phyloP scores from a whole-genome alignment of 2,329 filamentous ascomycete genomes.

The Cylindrodendrum hubeiense region DNA sequence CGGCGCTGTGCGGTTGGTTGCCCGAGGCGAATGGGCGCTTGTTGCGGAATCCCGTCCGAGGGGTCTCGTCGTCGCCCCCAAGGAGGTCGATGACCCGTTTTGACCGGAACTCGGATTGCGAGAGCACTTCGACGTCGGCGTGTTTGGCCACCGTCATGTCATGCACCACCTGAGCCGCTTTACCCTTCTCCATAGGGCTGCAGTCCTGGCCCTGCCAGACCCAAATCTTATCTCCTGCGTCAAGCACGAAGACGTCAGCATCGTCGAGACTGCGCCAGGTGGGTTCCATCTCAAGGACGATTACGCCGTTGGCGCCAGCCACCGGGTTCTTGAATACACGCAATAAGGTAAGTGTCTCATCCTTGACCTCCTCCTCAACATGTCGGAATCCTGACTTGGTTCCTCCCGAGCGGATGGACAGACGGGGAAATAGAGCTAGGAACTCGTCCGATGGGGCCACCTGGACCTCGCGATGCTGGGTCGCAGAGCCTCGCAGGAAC shows the following conservation, averaged over 20 bases:
- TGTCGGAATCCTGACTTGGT: slow-evolving; percentile 73
- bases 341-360: slow-evolving; percentile 65
- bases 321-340: slow-evolving; percentile 73
- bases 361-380: slow-evolving; percentile 62
- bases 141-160: slow-evolving; percentile 74
- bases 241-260: slow-evolving; percentile 74
- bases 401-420: slow-evolving; percentile 72
- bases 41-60: slow-evolving; percentile 54
- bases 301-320: slow-evolving; percentile 59
- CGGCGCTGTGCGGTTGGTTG: slow-evolving; percentile 30
- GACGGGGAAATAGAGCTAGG: slow-evolving; percentile 68
- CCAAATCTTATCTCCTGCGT: slow-evolving; percentile 74
- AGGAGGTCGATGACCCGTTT: slow-evolving; percentile 68
- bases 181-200: slow-evolving; percentile 77
- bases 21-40: slow-evolving; percentile 55
- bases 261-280: slow-evolving; percentile 73
- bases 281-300: slow-evolving; percentile 75
- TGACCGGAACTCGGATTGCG: slow-evolving; percentile 69
- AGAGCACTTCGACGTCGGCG: slow-evolving; percentile 73
- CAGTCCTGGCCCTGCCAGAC: slow-evolving; percentile 77
- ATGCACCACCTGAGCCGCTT: slow-evolving; percentile 75
- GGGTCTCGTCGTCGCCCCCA: slow-evolving; percentile 58
- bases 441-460: slow-evolving; percentile 70
- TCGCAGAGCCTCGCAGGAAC: slow-evolving; percentile 71
- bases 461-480: slow-evolving; percentile 75